Conservation (phyloP, 2,329 filamentous ascomycete genomes). For the Beauveria brongniartii region DNA sequence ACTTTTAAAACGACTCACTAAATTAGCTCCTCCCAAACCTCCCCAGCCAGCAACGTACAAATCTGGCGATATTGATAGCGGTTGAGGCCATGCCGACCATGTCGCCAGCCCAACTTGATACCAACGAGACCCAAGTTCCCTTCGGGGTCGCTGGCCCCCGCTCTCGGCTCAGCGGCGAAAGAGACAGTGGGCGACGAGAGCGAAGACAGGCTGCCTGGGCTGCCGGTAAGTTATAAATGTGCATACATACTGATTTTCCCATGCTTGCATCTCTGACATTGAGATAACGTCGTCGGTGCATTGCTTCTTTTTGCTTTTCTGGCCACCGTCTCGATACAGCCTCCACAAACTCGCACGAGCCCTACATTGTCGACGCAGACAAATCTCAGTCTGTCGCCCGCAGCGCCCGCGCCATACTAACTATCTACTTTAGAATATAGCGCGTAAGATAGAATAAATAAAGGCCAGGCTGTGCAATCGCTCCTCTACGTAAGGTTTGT, state of each 20-base stretch:
- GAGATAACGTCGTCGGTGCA: not conserved
- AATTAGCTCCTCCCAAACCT: too few species aligned
- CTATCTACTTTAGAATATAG: not conserved
- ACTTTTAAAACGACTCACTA: too few species aligned
- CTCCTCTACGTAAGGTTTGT: too few species aligned
- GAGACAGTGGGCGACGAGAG: not conserved
- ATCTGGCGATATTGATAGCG: too few species aligned
- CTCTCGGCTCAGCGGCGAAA: not conserved
- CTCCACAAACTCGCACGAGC: too few species aligned
- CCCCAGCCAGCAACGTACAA: too few species aligned
- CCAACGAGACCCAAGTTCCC: too few species aligned
- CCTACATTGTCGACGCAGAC: not conserved
- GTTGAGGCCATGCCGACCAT: too few species aligned
- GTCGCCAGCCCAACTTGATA: too few species aligned
- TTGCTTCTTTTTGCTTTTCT: too few species aligned
- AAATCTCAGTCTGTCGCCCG: not conserved
- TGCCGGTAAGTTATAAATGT: not conserved
- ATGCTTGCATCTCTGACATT: not conserved
- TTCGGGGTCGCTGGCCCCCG: too few species aligned
- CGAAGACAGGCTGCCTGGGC: not conserved
- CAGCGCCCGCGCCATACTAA: not conserved
- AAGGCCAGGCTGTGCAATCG: constrained; percentile 18
- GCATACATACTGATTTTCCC: not conserved
- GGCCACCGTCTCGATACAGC: too few species aligned
- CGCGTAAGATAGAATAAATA: not conserved